A percentile compares a stretch with the other conserved stretches of the same genome.
Conservation (phyloP, 306 rosid species). For the Benincasa hispida region DNA sequence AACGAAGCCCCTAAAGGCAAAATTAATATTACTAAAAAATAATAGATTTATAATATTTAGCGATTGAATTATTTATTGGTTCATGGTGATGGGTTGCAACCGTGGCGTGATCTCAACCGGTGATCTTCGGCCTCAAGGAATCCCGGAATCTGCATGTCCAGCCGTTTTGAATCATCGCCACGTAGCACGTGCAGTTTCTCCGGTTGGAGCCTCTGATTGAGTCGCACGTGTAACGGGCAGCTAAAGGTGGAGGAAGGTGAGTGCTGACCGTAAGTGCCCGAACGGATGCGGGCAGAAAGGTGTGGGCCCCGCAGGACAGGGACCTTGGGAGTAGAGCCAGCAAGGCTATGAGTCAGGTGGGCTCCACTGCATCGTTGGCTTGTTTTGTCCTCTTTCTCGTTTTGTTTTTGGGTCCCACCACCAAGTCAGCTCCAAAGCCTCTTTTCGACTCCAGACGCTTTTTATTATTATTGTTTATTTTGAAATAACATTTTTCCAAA, state of each 20-base stretch:
- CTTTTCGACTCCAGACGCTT: neutral
- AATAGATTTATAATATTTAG: neutral
- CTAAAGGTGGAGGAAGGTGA: neutral
- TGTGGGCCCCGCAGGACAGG: neutral
- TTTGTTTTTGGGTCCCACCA: neutral
- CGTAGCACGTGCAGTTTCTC: neutral
- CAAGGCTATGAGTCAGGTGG: neutral
- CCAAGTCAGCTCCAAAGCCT: conserved; percentile 7
- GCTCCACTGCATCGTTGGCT: neutral
- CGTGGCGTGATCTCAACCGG: neutral
- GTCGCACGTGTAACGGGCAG: neutral
- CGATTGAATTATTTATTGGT: neutral
- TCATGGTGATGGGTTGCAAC: neutral
- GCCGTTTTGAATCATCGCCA: neutral
- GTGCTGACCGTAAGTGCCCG: neutral
- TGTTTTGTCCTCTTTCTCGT: neutral
- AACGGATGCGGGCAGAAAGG: neutral
- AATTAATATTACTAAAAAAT: neutral
- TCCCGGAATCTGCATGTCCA: neutral
- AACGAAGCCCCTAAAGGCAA: neutral
- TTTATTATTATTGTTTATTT: neutral
- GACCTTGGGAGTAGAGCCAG: neutral
- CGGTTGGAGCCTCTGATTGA: neutral
- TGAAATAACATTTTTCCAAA: too few species aligned
- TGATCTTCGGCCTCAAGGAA: neutral